phyloP scores from a whole-genome alignment of 2,329 filamentous ascomycete species.

The Chrysoporthe puriensis region DNA sequence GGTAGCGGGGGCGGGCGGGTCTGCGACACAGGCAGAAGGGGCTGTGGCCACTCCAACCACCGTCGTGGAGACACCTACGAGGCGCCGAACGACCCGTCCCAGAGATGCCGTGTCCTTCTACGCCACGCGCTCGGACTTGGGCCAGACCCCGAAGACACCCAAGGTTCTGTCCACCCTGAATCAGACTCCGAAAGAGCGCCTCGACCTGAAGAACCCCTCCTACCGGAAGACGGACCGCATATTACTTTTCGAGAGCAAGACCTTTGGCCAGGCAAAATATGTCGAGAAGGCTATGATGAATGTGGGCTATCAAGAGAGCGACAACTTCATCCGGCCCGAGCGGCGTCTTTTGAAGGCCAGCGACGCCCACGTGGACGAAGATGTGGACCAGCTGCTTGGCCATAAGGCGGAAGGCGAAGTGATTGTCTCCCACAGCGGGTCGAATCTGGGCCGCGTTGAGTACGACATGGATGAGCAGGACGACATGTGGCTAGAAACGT shows the following conservation, averaged over 20 bases:
- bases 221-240: constrained; percentile 82
- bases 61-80: constrained; percentile 43
- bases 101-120: constrained; percentile 59
- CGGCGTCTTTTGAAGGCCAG: constrained; percentile 69
- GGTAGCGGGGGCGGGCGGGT: constrained; percentile 34
- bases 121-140: constrained; percentile 50
- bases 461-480: constrained; percentile 99
- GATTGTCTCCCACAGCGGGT: constrained; percentile 44
- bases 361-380: constrained; percentile 63
- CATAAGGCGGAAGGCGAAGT: constrained; percentile 62
- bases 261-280: constrained; percentile 83
- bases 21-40: constrained; percentile 48
- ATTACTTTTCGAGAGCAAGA: constrained; percentile 80
- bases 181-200: constrained; percentile 77
- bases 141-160: constrained; percentile 56
- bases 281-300: constrained; percentile 96
- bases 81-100: constrained; percentile 50
- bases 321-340: constrained; percentile 81
- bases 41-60: constrained; percentile 31
- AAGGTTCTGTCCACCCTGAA: constrained; percentile 77
- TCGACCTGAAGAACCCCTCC: constrained; percentile 76
- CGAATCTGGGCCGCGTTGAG: constrained; percentile 79
- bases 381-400: constrained; percentile 51
- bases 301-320: constrained; percentile 93
- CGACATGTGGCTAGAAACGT: constrained; percentile 88